Base-by-base conservation (phyloP, 2,329 filamentous ascomycete genomes). In the Alternaria longipes region DNA sequence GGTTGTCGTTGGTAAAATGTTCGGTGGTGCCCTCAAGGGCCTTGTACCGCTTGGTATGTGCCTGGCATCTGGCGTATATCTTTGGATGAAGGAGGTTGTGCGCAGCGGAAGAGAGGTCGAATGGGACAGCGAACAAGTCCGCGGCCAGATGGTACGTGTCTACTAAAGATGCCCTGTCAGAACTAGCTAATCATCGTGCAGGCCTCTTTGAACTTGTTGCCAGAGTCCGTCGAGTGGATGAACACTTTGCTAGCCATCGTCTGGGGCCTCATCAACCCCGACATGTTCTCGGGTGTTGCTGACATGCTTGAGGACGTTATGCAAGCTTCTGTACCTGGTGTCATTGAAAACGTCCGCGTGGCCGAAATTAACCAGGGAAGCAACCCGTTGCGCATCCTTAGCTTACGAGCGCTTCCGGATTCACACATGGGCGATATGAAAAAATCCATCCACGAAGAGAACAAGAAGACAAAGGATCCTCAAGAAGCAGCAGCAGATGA, bases 231-330 rank as follows among this genome's bases (percentile, higher is more conserved):
- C 7, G 83, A 86, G 75, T 98, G 95, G 95, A 90, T 99, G 86
- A 99, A 99, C 77, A 94, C 92, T 0, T 87, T 95, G 52, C 80
- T 98, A 4, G 87, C 87, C 2, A 87, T 97, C 42, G 85, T 95
- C 44, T 99, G 95, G 95, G 91, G 92, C 0, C 83, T 98, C 4
- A 89, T 97, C 65, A 96, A 98, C 73, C 94, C 95, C 0, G 94
- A 98, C 44, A 96, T 98, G 91, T 95, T 99, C 78, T 84, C 88
- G n/a, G 87, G 88, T 6, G 87, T 97, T 8, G 94, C 94, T n/a
- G 95, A 98, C 75, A 97, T 92, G 12, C 86, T 95, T 6, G 92
- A 95, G 80, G 94, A 98, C 76, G 91, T 98, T 67, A 98, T 98
- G 94, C 93, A 96, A 77, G 94, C 94, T 20, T 97, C 93, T 0